Percentiles rank a stretch among this genome's conserved stretches.
phyloP scores from a whole-genome alignment of 2,329 filamentous ascomycete species.

The Raffaelea arxii region DNA sequence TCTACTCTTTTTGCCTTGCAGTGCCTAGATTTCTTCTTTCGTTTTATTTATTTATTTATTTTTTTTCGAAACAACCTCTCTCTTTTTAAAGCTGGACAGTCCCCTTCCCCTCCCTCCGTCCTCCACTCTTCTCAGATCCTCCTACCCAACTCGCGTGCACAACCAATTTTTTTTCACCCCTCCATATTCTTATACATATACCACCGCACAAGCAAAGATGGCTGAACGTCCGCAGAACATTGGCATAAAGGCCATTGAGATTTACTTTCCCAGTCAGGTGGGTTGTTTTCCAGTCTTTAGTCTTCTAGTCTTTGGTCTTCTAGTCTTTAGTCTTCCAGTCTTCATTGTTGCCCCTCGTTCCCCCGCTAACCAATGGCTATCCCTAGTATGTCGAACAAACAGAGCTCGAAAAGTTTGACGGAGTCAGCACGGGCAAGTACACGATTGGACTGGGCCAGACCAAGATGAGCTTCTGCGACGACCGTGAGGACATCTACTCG shows the following conservation, averaged over 20 bases:
- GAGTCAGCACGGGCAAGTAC: slow-evolving; percentile 73
- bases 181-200: not conserved
- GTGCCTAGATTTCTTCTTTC: not conserved
- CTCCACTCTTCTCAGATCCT: not conserved
- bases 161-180: not conserved
- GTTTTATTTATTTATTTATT: not conserved
- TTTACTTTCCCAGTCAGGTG: slow-evolving; percentile 82
- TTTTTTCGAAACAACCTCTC: not conserved
- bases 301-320: too few species aligned
- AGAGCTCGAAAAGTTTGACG: slow-evolving; percentile 80
- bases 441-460: slow-evolving; percentile 86
- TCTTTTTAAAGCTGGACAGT: too few species aligned
- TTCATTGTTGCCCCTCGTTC: not conserved
- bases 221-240: slow-evolving; percentile 73
- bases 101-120: not conserved
- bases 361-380: not conserved
- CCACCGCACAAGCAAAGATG: slow-evolving; percentile 36
- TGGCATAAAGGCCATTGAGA: slow-evolving; percentile 87
- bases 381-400: slow-evolving; percentile 70
- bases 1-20: not conserved
- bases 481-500: slow-evolving; percentile 86
- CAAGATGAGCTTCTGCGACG: slow-evolving; percentile 88
- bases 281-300: slow-evolving; percentile 26
- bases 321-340: too few species aligned
- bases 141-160: not conserved